A percentile compares a stretch with the other conserved stretches of the same genome.
Evolutionary conservation across 371 early-diverging fungal species (phyloP).

Genomic region (Smittium mucronatum): DNA sequence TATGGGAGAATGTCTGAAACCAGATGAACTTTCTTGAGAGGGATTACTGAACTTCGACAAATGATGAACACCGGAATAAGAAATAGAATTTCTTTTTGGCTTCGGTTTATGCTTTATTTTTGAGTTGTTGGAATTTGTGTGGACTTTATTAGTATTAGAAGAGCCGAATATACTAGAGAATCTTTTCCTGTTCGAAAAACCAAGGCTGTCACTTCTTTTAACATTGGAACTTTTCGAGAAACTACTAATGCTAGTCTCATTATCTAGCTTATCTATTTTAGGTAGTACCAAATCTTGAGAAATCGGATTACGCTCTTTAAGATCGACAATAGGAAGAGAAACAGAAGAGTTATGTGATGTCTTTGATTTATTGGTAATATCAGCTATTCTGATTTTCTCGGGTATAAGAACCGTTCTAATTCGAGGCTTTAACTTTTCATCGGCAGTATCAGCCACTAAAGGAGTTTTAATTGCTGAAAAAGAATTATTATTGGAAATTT

Average conservation of each 20-base stretch:
- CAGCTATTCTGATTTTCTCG: background rate
- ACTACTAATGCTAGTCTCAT: background rate
- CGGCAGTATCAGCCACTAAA: background rate
- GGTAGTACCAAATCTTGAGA: background rate
- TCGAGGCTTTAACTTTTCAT: background rate
- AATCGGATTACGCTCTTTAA: too few relatives aligned
- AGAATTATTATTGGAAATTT: background rate
- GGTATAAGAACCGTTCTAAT: constrained; percentile 11
- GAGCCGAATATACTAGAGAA: background rate
- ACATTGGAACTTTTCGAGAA: background rate
- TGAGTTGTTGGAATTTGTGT: background rate
- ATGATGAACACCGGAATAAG: background rate
- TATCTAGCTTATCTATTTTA: background rate
- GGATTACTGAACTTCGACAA: background rate
- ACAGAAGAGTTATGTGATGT: background rate
- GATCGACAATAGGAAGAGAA: too few relatives aligned
- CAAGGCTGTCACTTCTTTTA: background rate
- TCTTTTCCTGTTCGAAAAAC: background rate
- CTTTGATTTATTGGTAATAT: background rate
- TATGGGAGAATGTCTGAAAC: background rate
- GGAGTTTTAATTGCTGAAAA: background rate
- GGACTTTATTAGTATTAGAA: background rate
- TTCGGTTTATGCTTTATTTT: background rate
- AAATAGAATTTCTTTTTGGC: background rate
- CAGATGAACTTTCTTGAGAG: background rate